A percentile compares a stretch with the other conserved stretches of the same genome.
Evolutionary conservation across 2,329 filamentous ascomycete species (phyloP).

Genomic region (Penicillium sp.): DNA sequence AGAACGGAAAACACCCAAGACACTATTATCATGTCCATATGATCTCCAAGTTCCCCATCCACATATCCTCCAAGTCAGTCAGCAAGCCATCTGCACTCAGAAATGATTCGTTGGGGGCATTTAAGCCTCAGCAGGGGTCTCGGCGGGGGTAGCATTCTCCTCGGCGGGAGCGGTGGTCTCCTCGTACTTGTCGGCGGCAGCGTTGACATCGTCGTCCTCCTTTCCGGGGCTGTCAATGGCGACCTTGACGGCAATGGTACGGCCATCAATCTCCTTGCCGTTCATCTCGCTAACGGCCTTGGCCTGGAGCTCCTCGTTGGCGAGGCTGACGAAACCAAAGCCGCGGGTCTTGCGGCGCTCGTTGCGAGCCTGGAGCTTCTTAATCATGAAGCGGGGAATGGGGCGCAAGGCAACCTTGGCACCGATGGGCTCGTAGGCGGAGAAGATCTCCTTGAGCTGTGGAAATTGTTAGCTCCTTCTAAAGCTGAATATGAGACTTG

Average conservation of each 20-base stretch:
- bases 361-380: constrained; percentile 97
- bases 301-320: constrained; percentile 92
- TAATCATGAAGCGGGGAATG: constrained; percentile 99
- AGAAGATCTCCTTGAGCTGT: constrained; percentile 96
- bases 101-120: constrained; percentile 22
- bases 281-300: constrained; percentile 99
- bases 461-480: background rate
- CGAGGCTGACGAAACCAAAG: constrained; percentile 96
- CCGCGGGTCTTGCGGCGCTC: constrained; percentile 99
- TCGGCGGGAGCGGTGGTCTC: constrained; percentile 45
- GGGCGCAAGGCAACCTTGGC: constrained; percentile 98
- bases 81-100: constrained; percentile 16
- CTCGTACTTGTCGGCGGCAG: constrained; percentile 47
- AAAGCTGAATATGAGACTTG: background rate
- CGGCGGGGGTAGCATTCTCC: constrained; percentile 42
- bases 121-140: constrained; percentile 28
- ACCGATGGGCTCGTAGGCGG: constrained; percentile 84
- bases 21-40: constrained; percentile 29
- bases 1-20: background rate
- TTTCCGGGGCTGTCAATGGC: constrained; percentile 99
- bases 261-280: constrained; percentile 97
- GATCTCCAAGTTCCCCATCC: constrained; percentile 5
- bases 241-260: constrained; percentile 99
- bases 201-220: constrained; percentile 80
- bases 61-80: constrained; percentile 16